Conservation (phyloP, 257 asterid genomes). For the Nyctanthes arbortristis region DNA sequence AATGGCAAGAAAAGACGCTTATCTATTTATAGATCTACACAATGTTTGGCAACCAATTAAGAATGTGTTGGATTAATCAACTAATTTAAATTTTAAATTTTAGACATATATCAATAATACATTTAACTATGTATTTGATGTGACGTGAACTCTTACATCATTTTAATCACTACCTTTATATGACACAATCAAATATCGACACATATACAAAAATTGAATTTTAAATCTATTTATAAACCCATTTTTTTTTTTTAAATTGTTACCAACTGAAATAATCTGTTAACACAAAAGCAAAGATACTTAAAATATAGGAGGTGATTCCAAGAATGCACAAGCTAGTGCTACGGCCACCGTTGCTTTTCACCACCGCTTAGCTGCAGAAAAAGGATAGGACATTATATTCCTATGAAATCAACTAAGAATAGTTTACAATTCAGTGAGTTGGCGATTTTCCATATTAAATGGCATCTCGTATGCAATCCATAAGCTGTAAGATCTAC, state of each 20-base stretch:
- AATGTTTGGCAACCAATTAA: too few relatives aligned
- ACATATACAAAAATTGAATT: too few relatives aligned
- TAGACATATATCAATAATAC: too few relatives aligned
- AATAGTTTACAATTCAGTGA: slow-evolving; percentile 13
- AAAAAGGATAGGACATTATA: slow-evolving; percentile 22
- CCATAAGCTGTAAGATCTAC: slow-evolving; percentile 1
- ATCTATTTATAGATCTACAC: slow-evolving; percentile 1
- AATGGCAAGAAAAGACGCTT: slow-evolving; percentile 9
- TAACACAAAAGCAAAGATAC: slow-evolving; percentile 30
- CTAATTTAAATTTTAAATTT: too few relatives aligned
- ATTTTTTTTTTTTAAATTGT: too few relatives aligned
- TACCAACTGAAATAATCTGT: neutral
- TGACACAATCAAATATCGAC: too few relatives aligned
- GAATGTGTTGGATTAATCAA: too few relatives aligned
- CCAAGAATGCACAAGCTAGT: slow-evolving; percentile 94
- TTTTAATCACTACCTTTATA: too few relatives aligned
- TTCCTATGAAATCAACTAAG: neutral
- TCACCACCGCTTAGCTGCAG: slow-evolving; percentile 98
- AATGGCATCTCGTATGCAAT: neutral
- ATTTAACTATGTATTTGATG: too few relatives aligned
- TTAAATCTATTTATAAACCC: too few relatives aligned
- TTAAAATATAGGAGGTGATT: slow-evolving; percentile 90
- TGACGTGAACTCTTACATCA: too few relatives aligned
- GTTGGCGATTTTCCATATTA: slow-evolving; percentile 10
- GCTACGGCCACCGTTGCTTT: slow-evolving; percentile 98